Conservation (phyloP, 2,329 filamentous ascomycete genomes). For the Waltergamsia citrina region DNA sequence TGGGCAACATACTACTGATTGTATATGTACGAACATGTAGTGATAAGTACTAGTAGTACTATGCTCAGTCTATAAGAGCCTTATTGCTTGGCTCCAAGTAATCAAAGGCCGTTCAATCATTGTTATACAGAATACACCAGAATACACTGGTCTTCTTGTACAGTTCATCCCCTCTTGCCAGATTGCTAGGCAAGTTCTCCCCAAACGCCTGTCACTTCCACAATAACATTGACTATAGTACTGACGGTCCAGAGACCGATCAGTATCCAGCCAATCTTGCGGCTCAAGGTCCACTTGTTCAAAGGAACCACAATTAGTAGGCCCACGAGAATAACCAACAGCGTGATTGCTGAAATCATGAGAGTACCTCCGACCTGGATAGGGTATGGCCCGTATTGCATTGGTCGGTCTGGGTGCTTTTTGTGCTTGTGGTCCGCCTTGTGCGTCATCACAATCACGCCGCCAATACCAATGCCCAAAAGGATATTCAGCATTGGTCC, state of each 20-base stretch:
- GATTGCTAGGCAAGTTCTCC: conserved; percentile 13
- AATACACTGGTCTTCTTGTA: too few relatives aligned
- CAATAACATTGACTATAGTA: conserved; percentile 70
- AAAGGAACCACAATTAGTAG: conserved; percentile 73
- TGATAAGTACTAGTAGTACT: too few relatives aligned
- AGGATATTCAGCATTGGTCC: conserved; percentile 97
- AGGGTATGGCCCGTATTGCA: conserved; percentile 66
- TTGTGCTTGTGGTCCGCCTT: conserved; percentile 55
- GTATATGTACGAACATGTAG: too few relatives aligned
- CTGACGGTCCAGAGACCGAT: conserved; percentile 74
- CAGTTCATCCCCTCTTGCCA: too few relatives aligned
- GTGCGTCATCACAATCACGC: conserved; percentile 75
- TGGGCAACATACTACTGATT: too few relatives aligned
- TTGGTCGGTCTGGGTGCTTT: conserved; percentile 55
- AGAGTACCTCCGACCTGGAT: conserved; percentile 80
- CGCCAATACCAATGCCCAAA: conserved; percentile 85
- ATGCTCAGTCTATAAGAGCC: too few relatives aligned
- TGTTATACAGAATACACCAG: too few relatives aligned
- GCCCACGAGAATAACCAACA: conserved; percentile 70
- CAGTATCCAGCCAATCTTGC: conserved; percentile 70
- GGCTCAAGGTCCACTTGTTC: conserved; percentile 80
- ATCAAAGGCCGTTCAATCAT: too few relatives aligned
- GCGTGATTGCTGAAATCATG: conserved; percentile 73
- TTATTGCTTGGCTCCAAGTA: too few relatives aligned
- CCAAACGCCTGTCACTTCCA: conserved; percentile 60